Evolutionary conservation across 139 green algal genomes (phyloP).

Genomic region (Chlamydomonas schloesseri): DNA sequence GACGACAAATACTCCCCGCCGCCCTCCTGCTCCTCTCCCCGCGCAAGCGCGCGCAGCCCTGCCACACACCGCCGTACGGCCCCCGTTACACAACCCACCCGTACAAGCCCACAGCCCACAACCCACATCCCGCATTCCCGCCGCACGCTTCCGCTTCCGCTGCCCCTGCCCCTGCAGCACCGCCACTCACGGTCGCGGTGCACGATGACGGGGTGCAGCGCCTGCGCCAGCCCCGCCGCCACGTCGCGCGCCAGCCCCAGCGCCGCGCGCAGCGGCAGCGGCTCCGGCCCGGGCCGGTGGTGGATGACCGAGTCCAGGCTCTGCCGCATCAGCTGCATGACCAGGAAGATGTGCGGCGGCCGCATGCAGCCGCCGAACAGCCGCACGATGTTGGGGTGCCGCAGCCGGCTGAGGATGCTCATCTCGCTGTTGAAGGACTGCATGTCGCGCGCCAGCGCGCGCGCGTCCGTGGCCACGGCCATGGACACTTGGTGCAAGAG

Average conservation of each 20-base stretch:
- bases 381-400: slow-evolving; percentile 71
- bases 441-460: slow-evolving; percentile 11
- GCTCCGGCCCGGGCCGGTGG: slow-evolving; percentile 59
- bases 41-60: no score
- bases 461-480: no score
- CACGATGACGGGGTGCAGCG: slow-evolving; percentile 18
- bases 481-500: not conserved
- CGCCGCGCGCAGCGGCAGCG: slow-evolving; percentile 66
- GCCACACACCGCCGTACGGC: no score
- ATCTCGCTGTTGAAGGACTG: slow-evolving; percentile 52
- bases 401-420: slow-evolving; percentile 60
- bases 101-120: no score
- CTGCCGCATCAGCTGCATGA: slow-evolving; percentile 62
- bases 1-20: no score
- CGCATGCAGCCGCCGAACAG: slow-evolving; percentile 60
- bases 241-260: slow-evolving; percentile 66
- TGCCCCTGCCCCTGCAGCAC: no score
- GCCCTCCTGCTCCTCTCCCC: no score
- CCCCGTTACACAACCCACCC: no score
- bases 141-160: no score
- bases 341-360: slow-evolving; percentile 58
- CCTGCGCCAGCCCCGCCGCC: slow-evolving; percentile 19
- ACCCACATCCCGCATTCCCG: no score
- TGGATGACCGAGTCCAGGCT: slow-evolving; percentile 78
- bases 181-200: not conserved